Conservation (phyloP, 768 basidiomycete genomes). For the Bullera alba region DNA sequence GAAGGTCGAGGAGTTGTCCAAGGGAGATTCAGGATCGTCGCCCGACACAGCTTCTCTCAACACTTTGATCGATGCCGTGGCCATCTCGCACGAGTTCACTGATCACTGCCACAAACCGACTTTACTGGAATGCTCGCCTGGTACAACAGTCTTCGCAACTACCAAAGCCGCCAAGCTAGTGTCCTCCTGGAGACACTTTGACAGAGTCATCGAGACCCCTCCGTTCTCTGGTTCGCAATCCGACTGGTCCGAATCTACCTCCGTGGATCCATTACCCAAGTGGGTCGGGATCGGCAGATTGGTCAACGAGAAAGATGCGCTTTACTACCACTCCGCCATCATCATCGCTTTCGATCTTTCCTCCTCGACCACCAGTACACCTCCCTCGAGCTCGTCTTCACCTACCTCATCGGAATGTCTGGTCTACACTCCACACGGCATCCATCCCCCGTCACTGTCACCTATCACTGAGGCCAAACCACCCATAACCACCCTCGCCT, state of each 20-base stretch:
- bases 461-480: conserved; percentile 4
- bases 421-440: conserved; percentile 19
- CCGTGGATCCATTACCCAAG: not conserved
- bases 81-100: conserved; percentile 22
- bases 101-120: conserved; percentile 17
- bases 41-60: not conserved
- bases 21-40: not conserved
- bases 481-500: conserved; percentile 6
- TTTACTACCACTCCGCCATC: conserved; percentile 20
- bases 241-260: not conserved
- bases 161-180: conserved; percentile 12
- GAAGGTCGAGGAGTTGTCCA: not conserved
- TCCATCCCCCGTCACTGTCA: conserved; percentile 8
- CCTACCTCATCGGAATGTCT: conserved; percentile 1
- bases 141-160: conserved; percentile 9
- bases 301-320: conserved; percentile 8
- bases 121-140: not conserved
- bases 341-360: not conserved
- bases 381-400: not conserved
- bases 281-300: conserved; percentile 14
- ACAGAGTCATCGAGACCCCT: conserved; percentile 12
- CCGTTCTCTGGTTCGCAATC: conserved; percentile 1
- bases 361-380: not conserved
- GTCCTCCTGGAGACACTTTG: conserved; percentile 11
- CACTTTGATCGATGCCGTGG: conserved; percentile 7